Evolutionary conservation across 2,329 filamentous ascomycete species (phyloP).

Genomic region (Fusarium sp.): DNA sequence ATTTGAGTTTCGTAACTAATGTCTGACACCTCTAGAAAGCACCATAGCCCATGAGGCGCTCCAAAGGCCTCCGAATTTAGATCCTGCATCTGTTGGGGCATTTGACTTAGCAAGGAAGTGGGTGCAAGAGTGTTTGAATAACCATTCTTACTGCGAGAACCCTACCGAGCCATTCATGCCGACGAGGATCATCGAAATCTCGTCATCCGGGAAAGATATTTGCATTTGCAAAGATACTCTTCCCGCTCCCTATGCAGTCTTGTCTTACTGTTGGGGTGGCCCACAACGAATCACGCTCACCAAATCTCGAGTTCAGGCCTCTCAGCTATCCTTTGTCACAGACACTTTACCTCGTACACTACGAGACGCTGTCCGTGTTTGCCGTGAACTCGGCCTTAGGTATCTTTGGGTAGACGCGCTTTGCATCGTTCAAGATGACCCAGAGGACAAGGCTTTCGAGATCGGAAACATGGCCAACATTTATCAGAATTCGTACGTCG

Average conservation of each 20-base stretch:
- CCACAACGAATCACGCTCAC: constrained; percentile 5
- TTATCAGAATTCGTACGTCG: constrained; percentile 19
- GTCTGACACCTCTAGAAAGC: no score
- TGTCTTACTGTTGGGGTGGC: constrained; percentile 14
- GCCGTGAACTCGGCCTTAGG: constrained; percentile 3
- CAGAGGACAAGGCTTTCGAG: constrained; percentile 22
- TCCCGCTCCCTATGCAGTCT: neutral
- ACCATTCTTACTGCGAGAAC: no score
- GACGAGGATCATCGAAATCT: no score
- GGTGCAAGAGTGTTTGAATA: no score
- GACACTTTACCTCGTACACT: neutral
- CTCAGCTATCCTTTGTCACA: neutral
- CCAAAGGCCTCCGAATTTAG: no score
- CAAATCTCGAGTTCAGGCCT: neutral
- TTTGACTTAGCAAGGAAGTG: no score
- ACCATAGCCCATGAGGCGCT: no score
- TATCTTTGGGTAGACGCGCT: constrained; percentile 26
- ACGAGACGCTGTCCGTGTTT: constrained; percentile 4
- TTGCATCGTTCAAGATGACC: constrained; percentile 24
- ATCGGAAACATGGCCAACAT: constrained; percentile 24
- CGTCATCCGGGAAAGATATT: no score
- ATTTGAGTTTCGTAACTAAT: no score
- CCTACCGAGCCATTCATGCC: no score
- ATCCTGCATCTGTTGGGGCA: no score
- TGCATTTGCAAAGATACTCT: no score